phyloP scores from a whole-genome alignment of 2,329 filamentous ascomycete genomes.

The Alternaria angustiovoidea region DNA sequence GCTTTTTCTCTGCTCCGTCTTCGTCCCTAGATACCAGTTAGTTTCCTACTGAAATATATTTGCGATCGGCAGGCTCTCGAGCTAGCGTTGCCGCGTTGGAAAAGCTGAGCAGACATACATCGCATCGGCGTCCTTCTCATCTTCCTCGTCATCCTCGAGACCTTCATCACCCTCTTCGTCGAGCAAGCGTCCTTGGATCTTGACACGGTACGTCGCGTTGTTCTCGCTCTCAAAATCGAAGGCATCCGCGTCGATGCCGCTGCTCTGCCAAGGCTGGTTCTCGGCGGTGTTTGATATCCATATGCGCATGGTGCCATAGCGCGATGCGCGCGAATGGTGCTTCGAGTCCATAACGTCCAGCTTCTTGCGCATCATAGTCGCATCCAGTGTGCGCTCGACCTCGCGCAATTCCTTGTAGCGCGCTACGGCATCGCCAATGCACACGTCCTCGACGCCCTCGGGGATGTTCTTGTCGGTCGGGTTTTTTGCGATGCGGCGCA shows the following conservation, averaged over 20 bases:
- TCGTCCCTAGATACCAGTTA: constrained; percentile 55
- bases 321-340: constrained; percentile 76
- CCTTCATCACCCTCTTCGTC: constrained; percentile 56
- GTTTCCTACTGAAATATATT: background rate
- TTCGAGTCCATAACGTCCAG: constrained; percentile 87
- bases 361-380: constrained; percentile 91
- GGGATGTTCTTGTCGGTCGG: constrained; percentile 96
- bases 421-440: constrained; percentile 81
- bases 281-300: constrained; percentile 96
- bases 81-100: background rate
- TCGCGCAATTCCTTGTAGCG: constrained; percentile 86
- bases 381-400: constrained; percentile 86
- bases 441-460: constrained; percentile 80
- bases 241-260: constrained; percentile 71
- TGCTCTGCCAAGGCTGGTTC: constrained; percentile 90
- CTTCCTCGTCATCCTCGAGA: constrained; percentile 42
- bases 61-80: background rate
- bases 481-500: constrained; percentile 83
- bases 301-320: constrained; percentile 84
- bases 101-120: constrained; percentile 52
- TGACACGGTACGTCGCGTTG: constrained; percentile 85
- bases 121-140: constrained; percentile 56
- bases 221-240: constrained; percentile 83
- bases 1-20: constrained; percentile 55
- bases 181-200: constrained; percentile 86